A percentile compares a stretch with the other conserved stretches of the same genome.
phyloP scores from a whole-genome alignment of 1,284 basidiomycete species.

The Gymnopus androsaceus region DNA sequence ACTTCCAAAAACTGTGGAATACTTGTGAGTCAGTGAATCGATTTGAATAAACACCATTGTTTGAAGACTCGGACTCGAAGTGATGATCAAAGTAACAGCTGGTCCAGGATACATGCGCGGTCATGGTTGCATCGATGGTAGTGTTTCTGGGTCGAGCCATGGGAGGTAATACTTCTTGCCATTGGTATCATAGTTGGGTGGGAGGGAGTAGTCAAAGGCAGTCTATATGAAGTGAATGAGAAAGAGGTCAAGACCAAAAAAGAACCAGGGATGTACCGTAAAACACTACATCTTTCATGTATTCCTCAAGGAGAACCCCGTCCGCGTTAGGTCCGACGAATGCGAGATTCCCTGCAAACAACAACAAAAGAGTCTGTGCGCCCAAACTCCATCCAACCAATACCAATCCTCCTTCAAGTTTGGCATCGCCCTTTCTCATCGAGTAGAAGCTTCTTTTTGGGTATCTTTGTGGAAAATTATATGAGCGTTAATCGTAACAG shows the following conservation, averaged over 20 bases:
- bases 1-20: no score
- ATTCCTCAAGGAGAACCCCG: conserved; percentile 28
- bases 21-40: no score
- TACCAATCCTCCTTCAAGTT: conserved; percentile 26
- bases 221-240: conserved; percentile 27
- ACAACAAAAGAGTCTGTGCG: no score
- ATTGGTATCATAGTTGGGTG: conserved; percentile 9
- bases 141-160: conserved; percentile 25
- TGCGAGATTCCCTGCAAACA: no score
- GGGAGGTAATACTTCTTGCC: conserved; percentile 20
- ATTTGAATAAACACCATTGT: neutral
- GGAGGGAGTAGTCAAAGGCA: conserved; percentile 28
- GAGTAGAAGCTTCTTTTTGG: conserved; percentile 80
- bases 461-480: conserved; percentile 53
- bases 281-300: conserved; percentile 33
- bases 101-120: conserved; percentile 28
- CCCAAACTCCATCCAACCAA: conserved; percentile 27
- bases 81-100: conserved; percentile 31
- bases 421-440: conserved; percentile 43
- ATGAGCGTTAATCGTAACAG: conserved; percentile 6
- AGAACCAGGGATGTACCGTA: neutral
- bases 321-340: no score
- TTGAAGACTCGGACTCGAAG: neutral
- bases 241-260: conserved; percentile 26
- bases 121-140: conserved; percentile 20